Evolutionary conservation across 78 protist genomes (phyloP).

Genomic region (Guillardia theta): DNA sequence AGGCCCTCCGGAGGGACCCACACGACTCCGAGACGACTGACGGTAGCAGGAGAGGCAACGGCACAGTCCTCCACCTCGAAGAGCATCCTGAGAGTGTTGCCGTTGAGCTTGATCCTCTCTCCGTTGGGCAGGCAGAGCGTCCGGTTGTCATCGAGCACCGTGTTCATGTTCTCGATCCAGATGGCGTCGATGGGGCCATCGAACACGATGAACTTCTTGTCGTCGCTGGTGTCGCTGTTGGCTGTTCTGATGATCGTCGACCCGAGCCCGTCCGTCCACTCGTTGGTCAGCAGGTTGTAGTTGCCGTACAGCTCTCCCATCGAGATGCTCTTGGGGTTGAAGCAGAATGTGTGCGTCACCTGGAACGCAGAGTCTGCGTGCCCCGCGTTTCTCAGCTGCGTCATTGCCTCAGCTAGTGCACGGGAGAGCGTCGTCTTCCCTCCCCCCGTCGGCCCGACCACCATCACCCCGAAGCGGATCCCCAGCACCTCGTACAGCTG

Average conservation of each 20-base stretch:
- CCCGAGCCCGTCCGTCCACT: slow-evolving; percentile 83
- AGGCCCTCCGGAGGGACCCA: slow-evolving; percentile 26
- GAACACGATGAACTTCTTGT: slow-evolving; percentile 75
- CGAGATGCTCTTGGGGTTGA: slow-evolving; percentile 82
- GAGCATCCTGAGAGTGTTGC: slow-evolving; percentile 62
- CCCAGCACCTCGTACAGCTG: slow-evolving; percentile 34
- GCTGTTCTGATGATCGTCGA: slow-evolving; percentile 36
- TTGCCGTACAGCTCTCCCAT: slow-evolving; percentile 87
- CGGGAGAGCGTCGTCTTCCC: slow-evolving; percentile 63
- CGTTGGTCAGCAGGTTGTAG: slow-evolving; percentile 70
- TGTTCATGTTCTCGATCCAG: slow-evolving; percentile 87
- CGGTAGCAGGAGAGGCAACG: slow-evolving; percentile 89
- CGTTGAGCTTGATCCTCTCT: slow-evolving; percentile 75
- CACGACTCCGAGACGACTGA: slow-evolving; percentile 34
- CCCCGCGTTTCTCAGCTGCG: not conserved
- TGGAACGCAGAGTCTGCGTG: not conserved
- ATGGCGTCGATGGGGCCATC: slow-evolving; percentile 91
- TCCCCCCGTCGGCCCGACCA: slow-evolving; percentile 80
- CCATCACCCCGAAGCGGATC: slow-evolving; percentile 45
- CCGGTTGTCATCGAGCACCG: slow-evolving; percentile 89
- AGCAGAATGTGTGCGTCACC: slow-evolving; percentile 46
- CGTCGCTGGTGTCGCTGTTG: slow-evolving; percentile 46
- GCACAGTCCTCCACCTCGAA: slow-evolving; percentile 87
- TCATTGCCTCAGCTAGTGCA: slow-evolving; percentile 52
- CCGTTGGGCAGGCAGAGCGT: slow-evolving; percentile 84